Evolutionary conservation across 2,329 filamentous ascomycete species (phyloP), one percentile per base, ranked within the genome.

Genomic region (Ciborinia camelliae): DNA sequence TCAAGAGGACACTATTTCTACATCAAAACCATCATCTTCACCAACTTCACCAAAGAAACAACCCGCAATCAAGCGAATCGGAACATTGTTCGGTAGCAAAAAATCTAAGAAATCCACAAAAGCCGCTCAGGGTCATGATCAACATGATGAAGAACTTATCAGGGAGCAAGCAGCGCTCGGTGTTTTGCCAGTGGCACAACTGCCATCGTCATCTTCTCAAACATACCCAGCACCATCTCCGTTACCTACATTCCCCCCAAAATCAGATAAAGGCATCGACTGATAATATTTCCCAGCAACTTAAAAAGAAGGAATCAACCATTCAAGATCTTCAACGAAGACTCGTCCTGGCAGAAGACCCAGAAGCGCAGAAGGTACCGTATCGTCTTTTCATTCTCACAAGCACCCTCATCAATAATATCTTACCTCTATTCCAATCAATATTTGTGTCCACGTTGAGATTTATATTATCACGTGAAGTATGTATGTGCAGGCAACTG

Each of bases 341-440:
- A 59, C 69, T 75, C 47, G 72, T 53, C 4, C 69, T 73, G 65
- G 73, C 72, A 55, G 66, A 58, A 10, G 67, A 69, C 39, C 65
- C 67, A 30, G 73, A 75, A 65, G 70, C 69, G 37, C 69, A 73
- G 61, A 72, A 73, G 73, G 73, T 74, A 72, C 55, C 55, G 69
- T 73, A 58, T 68, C 68, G 52, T 59, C 20, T 66, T 66, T 66
- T 59, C 63, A 64, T 52, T 66, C 60, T 59, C 58, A 39, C 62
- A 65, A 57, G 41, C 53, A 63, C 28, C 63, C 52, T 35, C 67
- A 37, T 30, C 35, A 62, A 43, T 32, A 35, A 50, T 32, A 47
- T 59, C 15, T 41, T 48, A 59, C 23, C 45, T 61, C 37, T 61
- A 23, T 64, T 53, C n/a, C 55, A 52, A 61, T 26, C 55, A 47